Evolutionary conservation across 345 rosid genomes (phyloP).

Genomic region (Eucalyptus sp.): DNA sequence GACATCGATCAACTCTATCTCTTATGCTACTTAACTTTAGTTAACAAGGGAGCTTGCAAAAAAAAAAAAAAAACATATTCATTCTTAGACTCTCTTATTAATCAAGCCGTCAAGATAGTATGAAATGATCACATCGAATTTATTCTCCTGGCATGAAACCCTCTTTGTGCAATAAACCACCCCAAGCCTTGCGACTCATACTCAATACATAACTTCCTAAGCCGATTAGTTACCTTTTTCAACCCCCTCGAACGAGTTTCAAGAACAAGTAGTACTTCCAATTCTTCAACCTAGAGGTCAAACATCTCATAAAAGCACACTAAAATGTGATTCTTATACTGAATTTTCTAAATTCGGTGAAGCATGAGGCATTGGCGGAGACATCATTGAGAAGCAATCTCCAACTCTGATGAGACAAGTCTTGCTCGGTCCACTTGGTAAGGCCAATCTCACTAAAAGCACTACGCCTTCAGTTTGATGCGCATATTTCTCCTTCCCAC

Average conservation of each 20-base stretch:
- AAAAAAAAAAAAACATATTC: neutral
- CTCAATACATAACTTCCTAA: neutral
- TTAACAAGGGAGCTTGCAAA: neutral
- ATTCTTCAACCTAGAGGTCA: neutral
- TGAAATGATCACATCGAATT: neutral
- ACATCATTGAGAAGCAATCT: neutral
- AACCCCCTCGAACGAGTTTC: neutral
- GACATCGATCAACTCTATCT: neutral
- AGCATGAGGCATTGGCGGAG: neutral
- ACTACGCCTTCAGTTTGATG: rapidly evolving
- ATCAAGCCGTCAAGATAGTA: neutral
- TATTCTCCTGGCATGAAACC: neutral
- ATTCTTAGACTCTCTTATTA: neutral
- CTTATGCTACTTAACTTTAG: neutral
- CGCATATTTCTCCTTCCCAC: too few species aligned
- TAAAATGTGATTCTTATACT: neutral
- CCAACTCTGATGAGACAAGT: neutral
- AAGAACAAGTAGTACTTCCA: neutral
- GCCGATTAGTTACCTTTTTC: neutral
- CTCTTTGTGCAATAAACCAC: neutral
- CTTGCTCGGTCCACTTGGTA: neutral
- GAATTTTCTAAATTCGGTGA: neutral
- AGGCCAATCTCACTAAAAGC: neutral
- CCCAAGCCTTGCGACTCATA: neutral
- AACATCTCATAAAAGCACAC: neutral